Evolutionary conservation across 2,329 filamentous ascomycete genomes (phyloP).

Genomic region (Fusarium chaquense): DNA sequence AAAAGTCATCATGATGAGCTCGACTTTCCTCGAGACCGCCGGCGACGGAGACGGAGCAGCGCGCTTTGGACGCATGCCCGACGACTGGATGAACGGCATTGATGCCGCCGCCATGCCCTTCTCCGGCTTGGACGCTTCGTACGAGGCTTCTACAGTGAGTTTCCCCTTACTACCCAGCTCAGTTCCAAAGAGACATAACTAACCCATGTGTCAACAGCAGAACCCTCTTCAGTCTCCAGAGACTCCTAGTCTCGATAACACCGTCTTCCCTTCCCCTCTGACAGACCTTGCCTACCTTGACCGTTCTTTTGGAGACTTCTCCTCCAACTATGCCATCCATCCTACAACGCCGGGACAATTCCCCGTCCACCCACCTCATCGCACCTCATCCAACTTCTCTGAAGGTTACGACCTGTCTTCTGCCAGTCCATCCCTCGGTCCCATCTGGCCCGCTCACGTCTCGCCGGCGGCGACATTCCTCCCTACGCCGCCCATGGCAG

Average conservation of each 20-base stretch:
- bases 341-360: constrained; percentile 39
- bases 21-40: constrained; percentile 40
- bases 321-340: constrained; percentile 34
- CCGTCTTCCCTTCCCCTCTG: constrained; percentile 41
- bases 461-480: constrained; percentile 42
- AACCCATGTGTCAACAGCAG: constrained; percentile 23
- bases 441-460: constrained; percentile 43
- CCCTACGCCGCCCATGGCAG: constrained; percentile 44
- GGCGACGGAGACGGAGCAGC: constrained; percentile 30
- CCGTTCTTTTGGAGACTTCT: constrained; percentile 41
- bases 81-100: constrained; percentile 41
- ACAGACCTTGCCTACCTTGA: constrained; percentile 45
- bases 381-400: constrained; percentile 35
- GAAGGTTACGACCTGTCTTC: constrained; percentile 40
- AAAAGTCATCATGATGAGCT: constrained; percentile 43
- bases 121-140: constrained; percentile 34
- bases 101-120: constrained; percentile 41
- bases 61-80: constrained; percentile 26
- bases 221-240: constrained; percentile 42
- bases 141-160: constrained; percentile 43
- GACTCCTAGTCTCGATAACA: constrained; percentile 44
- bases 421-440: constrained; percentile 28
- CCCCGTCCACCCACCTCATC: constrained; percentile 29
- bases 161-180: neutral
- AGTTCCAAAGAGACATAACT: neutral